A percentile compares a stretch with the other conserved stretches of the same genome.
Evolutionary conservation across 2,329 filamentous ascomycete species (phyloP).

Genomic region (Orbilia oligospora): DNA sequence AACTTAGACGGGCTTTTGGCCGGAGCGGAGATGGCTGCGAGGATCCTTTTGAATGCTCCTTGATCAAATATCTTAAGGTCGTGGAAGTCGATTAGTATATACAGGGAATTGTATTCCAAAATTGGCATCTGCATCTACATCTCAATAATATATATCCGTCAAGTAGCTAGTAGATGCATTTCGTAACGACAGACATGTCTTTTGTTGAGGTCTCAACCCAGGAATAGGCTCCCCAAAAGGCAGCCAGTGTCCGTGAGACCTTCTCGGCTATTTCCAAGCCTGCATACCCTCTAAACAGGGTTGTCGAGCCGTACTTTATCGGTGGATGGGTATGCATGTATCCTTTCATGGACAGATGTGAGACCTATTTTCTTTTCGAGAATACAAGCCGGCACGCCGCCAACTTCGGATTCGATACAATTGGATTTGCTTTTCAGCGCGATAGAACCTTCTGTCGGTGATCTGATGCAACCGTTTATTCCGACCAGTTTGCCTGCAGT

Average conservation of each 20-base stretch:
- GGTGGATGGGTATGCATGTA: conserved; percentile 3
- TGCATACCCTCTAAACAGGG: conserved; percentile 16
- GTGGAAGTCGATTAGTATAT: neutral
- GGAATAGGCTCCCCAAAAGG: conserved; percentile 43
- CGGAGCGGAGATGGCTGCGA: neutral
- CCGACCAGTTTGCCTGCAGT: conserved; percentile 14
- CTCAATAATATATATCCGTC: too few relatives aligned
- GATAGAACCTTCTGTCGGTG: conserved; percentile 4
- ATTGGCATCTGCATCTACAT: neutral
- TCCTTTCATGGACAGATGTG: conserved; percentile 20
- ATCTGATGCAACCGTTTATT: conserved; percentile 17
- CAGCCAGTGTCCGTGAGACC: conserved; percentile 14
- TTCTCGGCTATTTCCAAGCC: conserved; percentile 34
- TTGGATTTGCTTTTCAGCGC: neutral
- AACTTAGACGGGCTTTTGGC: conserved; percentile 4
- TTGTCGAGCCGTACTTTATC: conserved; percentile 29
- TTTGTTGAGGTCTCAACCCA: conserved; percentile 4
- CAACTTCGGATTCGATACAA: neutral
- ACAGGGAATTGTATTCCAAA: conserved; percentile 7
- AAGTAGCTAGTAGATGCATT: too few relatives aligned
- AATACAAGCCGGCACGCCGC: neutral
- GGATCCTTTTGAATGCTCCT: neutral
- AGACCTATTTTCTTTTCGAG: conserved; percentile 4
- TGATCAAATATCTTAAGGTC: neutral
- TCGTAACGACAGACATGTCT: conserved; percentile 1